These are phyloP conservation scores for Raffaelea albimanens DNA, from an alignment of 2,329 filamentous ascomycete genomes.

Conservation along the genomic window DNA sequence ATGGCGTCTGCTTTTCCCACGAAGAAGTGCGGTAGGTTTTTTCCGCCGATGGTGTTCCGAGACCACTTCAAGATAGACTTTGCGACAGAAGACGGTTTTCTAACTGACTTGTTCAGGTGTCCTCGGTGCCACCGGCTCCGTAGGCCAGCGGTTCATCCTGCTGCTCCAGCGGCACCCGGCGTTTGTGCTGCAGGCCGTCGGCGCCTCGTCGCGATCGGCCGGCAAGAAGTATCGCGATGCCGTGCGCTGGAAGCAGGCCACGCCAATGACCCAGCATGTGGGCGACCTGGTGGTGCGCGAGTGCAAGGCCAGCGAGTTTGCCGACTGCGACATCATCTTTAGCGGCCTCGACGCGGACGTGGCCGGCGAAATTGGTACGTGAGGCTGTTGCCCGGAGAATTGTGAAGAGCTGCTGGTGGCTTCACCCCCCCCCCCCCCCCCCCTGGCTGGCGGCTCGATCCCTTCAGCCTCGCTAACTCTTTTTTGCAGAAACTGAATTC, in stretches of 20 bases:
- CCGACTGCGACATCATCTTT: constrained; percentile 88
- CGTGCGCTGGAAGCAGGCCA: constrained; percentile 87
- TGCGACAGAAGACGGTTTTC: too few relatives aligned
- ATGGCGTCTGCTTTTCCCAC: constrained; percentile 12
- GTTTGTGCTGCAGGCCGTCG: constrained; percentile 78
- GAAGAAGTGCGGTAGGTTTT: constrained; percentile 16
- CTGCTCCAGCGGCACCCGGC: constrained; percentile 80
- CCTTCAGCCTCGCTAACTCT: not conserved
- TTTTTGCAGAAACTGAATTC: constrained; percentile 69
- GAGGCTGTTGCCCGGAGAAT: not conserved
- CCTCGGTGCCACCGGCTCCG: constrained; percentile 84
- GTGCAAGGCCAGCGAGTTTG: constrained; percentile 73
- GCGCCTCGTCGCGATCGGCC: constrained; percentile 79
- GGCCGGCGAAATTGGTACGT: constrained; percentile 73
- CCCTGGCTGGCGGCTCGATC: not conserved
- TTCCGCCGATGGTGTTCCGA: too few relatives aligned
- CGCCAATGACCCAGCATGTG: constrained; percentile 64
- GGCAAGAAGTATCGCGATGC: constrained; percentile 94
- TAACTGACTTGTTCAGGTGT: constrained; percentile 43
- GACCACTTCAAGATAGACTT: not conserved
- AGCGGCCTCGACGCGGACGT: constrained; percentile 88
- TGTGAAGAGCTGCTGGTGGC: not conserved
- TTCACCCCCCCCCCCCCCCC: not conserved
- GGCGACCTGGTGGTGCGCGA: constrained; percentile 77
- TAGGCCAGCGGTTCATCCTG: constrained; percentile 91